Percentiles rank a stretch among this genome's conserved stretches.
phyloP scores from a whole-genome alignment of 257 asterid species.

The Solanum ossicruentum region DNA sequence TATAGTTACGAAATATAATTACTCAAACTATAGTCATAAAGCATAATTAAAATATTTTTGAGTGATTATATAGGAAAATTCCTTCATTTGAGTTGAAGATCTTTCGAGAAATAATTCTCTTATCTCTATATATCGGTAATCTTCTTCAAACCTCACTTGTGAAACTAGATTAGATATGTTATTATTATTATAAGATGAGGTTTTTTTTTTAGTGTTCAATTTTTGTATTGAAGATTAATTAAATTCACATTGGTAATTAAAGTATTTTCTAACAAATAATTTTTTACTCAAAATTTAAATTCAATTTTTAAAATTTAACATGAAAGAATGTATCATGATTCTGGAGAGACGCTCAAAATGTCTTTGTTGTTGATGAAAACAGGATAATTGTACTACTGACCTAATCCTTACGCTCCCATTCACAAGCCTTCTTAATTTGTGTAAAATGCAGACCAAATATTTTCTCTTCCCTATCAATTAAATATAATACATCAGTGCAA shows the following conservation, averaged over 20 bases:
- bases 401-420: background rate
- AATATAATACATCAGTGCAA: background rate
- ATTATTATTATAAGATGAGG: background rate
- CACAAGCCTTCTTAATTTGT: background rate
- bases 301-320: background rate
- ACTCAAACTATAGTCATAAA: no score
- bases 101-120: no score
- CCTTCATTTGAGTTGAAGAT: no score
- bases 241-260: background rate
- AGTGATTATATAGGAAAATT: no score
- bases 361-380: background rate
- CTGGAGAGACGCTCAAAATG: background rate
- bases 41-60: no score
- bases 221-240: no score
- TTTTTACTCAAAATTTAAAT: background rate
- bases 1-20: no score
- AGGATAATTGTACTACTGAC: background rate
- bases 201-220: background rate
- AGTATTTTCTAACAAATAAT: background rate
- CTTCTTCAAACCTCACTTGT: background rate
- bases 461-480: background rate
- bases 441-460: background rate
- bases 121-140: no score
- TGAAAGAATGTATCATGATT: rapidly evolving
- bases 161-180: background rate